Conservation (phyloP, 2,329 filamentous ascomycete species). For the Cladobotryum protrusum region DNA sequence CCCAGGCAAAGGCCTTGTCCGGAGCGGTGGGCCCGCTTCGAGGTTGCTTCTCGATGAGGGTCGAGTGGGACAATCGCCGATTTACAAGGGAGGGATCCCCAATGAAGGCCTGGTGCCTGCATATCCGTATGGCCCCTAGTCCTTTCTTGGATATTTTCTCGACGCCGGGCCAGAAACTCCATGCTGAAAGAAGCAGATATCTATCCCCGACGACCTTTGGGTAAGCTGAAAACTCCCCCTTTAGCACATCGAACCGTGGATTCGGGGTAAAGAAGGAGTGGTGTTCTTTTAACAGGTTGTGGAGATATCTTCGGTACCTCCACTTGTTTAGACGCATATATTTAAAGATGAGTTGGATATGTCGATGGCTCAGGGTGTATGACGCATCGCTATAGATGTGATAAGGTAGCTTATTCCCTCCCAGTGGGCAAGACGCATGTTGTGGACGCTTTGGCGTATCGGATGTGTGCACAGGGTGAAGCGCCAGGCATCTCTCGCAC, state of each 20-base stretch:
- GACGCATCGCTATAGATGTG: neutral
- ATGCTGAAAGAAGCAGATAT: constrained; percentile 8
- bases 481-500: neutral
- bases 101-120: neutral
- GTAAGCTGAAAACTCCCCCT: neutral
- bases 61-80: neutral
- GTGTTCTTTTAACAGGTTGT: neutral
- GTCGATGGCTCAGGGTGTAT: neutral
- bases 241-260: neutral
- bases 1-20: neutral
- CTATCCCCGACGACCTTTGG: constrained; percentile 11
- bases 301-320: neutral
- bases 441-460: neutral
- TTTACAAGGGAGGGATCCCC: neutral
- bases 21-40: neutral
- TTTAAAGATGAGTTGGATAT: constrained; percentile 5
- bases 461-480: neutral
- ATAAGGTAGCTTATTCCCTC: neutral
- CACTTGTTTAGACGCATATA: neutral
- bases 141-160: neutral
- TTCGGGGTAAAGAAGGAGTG: neutral
- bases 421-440: neutral
- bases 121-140: neutral
- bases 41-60: neutral
- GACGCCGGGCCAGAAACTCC: neutral